Evolutionary conservation across 352 stramenopile genomes (phyloP).

Genomic region (Globisporangium iwayamae): DNA sequence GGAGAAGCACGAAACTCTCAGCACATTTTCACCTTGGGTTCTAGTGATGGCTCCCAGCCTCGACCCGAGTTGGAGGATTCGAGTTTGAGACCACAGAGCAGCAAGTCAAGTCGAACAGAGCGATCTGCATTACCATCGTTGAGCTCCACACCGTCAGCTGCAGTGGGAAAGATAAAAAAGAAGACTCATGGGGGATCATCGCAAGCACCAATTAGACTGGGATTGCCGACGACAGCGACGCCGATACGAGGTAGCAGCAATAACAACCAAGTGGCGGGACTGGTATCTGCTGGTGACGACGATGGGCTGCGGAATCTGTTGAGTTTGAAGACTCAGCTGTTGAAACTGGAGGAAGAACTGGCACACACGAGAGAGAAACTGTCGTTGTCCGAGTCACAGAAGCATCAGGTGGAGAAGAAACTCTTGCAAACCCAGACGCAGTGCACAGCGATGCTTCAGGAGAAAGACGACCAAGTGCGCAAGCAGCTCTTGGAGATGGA

Average conservation of each 20-base stretch:
- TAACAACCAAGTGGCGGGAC: slow-evolving; percentile 10
- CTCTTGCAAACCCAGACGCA: slow-evolving; percentile 36
- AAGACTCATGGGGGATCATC: not conserved
- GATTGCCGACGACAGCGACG: not conserved
- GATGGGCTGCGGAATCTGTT: slow-evolving; percentile 4
- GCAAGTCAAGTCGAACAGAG: slow-evolving; percentile 8
- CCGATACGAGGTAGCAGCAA: not conserved
- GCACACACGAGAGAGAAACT: slow-evolving; percentile 25
- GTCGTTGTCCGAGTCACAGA: slow-evolving; percentile 23
- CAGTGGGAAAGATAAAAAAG: slow-evolving; percentile 11
- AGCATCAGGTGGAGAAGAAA: slow-evolving; percentile 42
- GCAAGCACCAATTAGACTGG: not conserved
- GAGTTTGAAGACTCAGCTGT: not conserved
- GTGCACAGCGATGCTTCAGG: slow-evolving; percentile 33
- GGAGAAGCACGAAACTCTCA: slow-evolving; percentile 4
- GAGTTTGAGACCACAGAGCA: not conserved
- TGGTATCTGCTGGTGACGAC: not conserved
- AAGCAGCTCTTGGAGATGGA: slow-evolving; percentile 56
- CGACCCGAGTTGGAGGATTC: slow-evolving; percentile 13
- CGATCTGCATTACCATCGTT: slow-evolving; percentile 9
- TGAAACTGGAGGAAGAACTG: slow-evolving; percentile 28
- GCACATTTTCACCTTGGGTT: not conserved
- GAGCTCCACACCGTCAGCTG: not conserved
- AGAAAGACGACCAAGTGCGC: slow-evolving; percentile 56
- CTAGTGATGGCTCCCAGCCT: not conserved